Base-by-base conservation (phyloP, 306 rosid species). In the Rosa persica region DNA sequence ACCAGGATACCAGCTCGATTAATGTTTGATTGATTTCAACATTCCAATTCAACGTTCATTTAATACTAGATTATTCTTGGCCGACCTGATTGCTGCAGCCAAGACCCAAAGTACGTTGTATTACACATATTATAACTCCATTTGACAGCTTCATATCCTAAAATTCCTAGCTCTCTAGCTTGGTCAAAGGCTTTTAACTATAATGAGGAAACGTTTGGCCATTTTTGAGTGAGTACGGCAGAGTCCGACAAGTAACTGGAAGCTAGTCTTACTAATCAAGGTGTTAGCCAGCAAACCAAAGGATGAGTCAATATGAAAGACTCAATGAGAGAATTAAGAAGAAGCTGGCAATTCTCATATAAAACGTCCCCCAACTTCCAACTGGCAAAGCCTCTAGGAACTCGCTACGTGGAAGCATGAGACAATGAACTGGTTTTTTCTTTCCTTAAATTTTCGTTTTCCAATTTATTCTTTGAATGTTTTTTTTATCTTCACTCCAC, bases 361-460 rank as follows among this genome's bases (percentile, higher is more conserved):
- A 2, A n/a, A 38, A n/a, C 61, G 2, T 54, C 49, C 38, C 40
- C 38, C 40, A 73, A 54, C 36, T 38, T 5, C 52, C 77, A 57
- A 23, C 69, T 57, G 78, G 23, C 69, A 58, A 39, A 34, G 23
- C 60, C 42, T 57, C 67, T 54, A 54, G 22, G 12, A 13, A 27
- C 61, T 73, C 22, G 77, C 49, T 67, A n/a, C 66, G 38, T 54
- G 77, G 77, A 73, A 73, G 51, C 77, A 12, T 52, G 23, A 39
- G n/a, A 46, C 5, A 61, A 48, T 8, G 12, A 9, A 12, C 47
- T 43, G 12, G 12, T 43, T 9, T 30, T 30, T 30, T 30, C 2
- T 30, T 30, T 30, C 3, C 36, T 30, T 30, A 30, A 30, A 30
- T 30, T 30, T 30, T 30, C 36, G 2, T 30, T 30, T 30, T 30